Base-by-base conservation (phyloP, 306 rosid species). In the Cucurbita moschata region DNA sequence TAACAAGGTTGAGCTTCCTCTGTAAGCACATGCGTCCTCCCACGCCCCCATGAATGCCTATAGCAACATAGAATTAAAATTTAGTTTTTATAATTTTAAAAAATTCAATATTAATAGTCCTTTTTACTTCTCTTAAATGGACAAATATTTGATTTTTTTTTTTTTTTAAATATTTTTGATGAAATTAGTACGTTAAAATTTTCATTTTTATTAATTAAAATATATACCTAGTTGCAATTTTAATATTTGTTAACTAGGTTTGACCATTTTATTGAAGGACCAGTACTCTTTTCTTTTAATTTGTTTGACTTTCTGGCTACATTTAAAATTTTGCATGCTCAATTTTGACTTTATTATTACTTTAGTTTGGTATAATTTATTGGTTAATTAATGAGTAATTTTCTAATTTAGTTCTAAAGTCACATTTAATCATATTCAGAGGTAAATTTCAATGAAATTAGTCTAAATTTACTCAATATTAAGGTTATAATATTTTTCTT, bases 1-100 rank as follows among this genome's bases (percentile, higher is more conserved):
- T 56, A 52, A 71, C 0, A 71, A 12, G 1, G 8, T 53, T 0
- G 75, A 71, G 11, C 14, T 18, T 53, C 63, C 75, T 4, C 3
- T 0, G 50, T 52, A 5, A 4, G 10, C 37, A 35, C 75, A 71
- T 52, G 75, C 75, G 0, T 71, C 63, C 26, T 71, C 49, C 75
- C 75, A 71, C 4, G 75, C 75, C 11, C 13, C 35, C 63, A 71
- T 71, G 11, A 71, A 71, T 53, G 60, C 63, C 75, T 71, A 39
- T 9, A 8, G 18, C 5, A 40, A 16, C 43, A 70, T 7, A 6
- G n/a, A 50, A 26, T 26, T 26, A 26, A 26, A 26, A 26, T 26
- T 26, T 26, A 26, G 26, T 26, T 26, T 26, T 26, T 26, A 26
- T 26, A 47, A 47, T 47, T 47, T 47, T 10, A 10, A 10, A 10